phyloP scores from a whole-genome alignment of 2,329 filamentous ascomycete species.

The Fusarium sp. region DNA sequence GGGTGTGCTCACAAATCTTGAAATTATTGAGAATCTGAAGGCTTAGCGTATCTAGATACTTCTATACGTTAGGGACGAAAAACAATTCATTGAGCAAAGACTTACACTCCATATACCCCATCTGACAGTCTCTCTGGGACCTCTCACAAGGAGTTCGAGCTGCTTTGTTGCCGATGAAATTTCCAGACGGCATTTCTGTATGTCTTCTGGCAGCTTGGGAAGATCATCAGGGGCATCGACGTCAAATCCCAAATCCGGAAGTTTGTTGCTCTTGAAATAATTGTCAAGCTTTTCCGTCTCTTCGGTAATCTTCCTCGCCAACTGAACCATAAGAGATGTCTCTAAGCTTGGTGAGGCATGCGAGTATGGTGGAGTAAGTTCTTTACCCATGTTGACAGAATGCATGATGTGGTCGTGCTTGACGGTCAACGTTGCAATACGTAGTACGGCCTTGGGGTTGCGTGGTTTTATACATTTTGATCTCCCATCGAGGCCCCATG shows the following conservation, averaged over 20 bases:
- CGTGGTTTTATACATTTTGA: constrained; percentile 29
- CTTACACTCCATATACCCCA: constrained; percentile 66
- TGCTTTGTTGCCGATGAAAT: constrained; percentile 63
- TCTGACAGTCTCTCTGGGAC: constrained; percentile 63
- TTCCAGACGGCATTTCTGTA: constrained; percentile 59
- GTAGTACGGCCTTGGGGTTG: constrained; percentile 7
- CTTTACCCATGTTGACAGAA: constrained; percentile 35
- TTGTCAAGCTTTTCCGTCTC: constrained; percentile 64
- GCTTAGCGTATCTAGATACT: constrained; percentile 64
- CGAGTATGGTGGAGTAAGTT: constrained; percentile 53
- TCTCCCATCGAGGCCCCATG: constrained; percentile 3
- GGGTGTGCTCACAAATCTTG: constrained; percentile 56
- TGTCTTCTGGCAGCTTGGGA: constrained; percentile 59
- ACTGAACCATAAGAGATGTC: constrained; percentile 56
- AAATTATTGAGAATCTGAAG: constrained; percentile 64
- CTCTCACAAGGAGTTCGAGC: constrained; percentile 60
- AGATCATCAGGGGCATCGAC: constrained; percentile 59
- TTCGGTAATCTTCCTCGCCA: constrained; percentile 61
- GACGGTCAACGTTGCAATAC: not conserved
- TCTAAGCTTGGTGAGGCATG: constrained; percentile 37
- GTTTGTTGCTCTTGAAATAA: constrained; percentile 58
- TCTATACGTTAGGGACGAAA: constrained; percentile 26
- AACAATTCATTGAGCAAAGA: constrained; percentile 10
- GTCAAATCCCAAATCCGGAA: constrained; percentile 60
- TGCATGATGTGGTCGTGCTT: constrained; percentile 1